Base-by-base conservation (phyloP, 768 basidiomycete species). In the Amanita molliuscula region DNA sequence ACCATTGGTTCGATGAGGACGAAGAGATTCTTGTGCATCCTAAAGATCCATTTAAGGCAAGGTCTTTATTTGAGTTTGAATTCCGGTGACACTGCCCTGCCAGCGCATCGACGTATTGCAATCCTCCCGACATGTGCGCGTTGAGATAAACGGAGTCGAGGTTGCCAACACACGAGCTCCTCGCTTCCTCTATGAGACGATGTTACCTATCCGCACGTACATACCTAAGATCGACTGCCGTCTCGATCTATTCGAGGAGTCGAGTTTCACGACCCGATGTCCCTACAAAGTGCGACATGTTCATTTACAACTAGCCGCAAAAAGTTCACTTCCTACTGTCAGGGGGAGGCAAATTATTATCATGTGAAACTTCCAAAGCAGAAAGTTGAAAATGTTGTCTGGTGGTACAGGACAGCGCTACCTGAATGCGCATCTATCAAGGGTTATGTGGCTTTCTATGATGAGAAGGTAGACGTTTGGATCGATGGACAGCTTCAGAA, bases 1-100 rank as follows among this genome's bases (percentile, higher is more conserved):
- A 81, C 53, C 71, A 72, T 3, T 84, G 82, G 82, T 80, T 82
- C 46, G 81, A 84, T 64, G 81, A 84, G 58, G 81, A 82, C 44
- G 80, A 84, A 43, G 61, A 76, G 49, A 71, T 83, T 28, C 77
- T 69, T 50, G 65, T 71, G 1, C 82, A 84, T 52, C 77, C 79
- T 6, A 82, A 78, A 56, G 81, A 84, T 59, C 81, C 81, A 1
- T 84, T 81, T 63, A 84, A 84, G 70, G 82, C 81, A 37, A 59
- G 51, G 13, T 38, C 8, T 28, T 50, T 25, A 31, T 6, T 16
- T 41, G 26, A 31, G n/a, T 33, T 21, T 16, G 20, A 10, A 13
- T 38, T 26, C 18, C 31, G 6, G 15, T 41, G 21, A 31, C 23
- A 37, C 4, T 31, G 9, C 16, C 5, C 18, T 11, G n/a, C 29